These are phyloP conservation scores for Venturia oleaginea DNA, from an alignment of 2,329 filamentous ascomycete genomes.

Conservation along the genomic window DNA sequence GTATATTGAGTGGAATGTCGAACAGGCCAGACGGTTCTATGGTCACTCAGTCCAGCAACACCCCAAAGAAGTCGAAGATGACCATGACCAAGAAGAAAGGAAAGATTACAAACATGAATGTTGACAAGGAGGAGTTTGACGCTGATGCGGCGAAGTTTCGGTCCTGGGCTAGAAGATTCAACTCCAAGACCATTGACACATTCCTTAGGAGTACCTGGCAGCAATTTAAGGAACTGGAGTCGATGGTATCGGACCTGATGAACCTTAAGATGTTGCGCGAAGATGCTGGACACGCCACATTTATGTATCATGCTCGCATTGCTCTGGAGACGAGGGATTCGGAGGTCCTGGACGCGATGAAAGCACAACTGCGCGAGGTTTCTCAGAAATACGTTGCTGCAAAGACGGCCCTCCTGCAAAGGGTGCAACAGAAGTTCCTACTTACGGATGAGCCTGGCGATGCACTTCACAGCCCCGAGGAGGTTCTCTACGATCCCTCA, in stretches of 20 bases:
- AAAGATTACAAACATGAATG: background rate
- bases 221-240: background rate
- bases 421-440: background rate
- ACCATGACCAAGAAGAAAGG: background rate
- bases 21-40: background rate
- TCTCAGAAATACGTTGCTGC: background rate
- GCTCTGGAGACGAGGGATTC: background rate
- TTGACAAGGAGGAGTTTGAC: background rate
- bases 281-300: background rate
- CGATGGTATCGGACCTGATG: background rate
- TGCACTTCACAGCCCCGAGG: background rate
- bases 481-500: background rate
- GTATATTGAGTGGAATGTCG: background rate
- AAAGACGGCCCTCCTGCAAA: background rate
- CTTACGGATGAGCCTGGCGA: background rate
- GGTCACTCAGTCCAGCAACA: background rate
- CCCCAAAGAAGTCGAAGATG: background rate
- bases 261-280: background rate
- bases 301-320: background rate
- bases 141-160: background rate
- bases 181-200: background rate
- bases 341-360: background rate
- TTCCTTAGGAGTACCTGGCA: background rate
- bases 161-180: background rate
- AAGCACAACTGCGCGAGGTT: background rate